phyloP scores from a whole-genome alignment of 768 basidiomycete species.

The Galerina sulciceps region DNA sequence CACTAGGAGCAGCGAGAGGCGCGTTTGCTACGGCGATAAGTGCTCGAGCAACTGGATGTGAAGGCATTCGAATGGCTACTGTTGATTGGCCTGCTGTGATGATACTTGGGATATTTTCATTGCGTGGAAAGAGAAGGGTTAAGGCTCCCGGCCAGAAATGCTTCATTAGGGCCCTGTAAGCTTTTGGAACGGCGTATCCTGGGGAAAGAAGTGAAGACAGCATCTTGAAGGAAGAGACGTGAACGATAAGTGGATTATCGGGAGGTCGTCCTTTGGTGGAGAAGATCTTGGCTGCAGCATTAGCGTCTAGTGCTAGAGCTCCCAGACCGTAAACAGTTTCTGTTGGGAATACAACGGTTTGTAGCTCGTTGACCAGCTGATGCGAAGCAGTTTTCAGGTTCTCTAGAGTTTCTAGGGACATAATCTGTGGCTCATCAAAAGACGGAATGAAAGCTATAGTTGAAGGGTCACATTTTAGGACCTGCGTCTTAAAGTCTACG shows the following conservation, averaged over 20 bases:
- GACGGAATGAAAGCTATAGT: conserved; percentile 58
- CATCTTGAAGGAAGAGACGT: conserved; percentile 88
- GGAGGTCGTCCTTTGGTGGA: conserved; percentile 88
- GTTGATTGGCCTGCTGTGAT: conserved; percentile 82
- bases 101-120: conserved; percentile 66
- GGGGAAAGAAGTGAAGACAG: conserved; percentile 74
- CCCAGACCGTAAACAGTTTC: conserved; percentile 99
- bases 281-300: conserved; percentile 79
- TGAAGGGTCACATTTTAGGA: conserved; percentile 67
- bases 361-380: conserved; percentile 49
- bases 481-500: conserved; percentile 32
- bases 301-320: conserved; percentile 71
- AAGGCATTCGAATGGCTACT: conserved; percentile 92
- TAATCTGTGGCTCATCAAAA: conserved; percentile 50
- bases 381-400: conserved; percentile 61
- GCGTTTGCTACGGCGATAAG: conserved; percentile 75
- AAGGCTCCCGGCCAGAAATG: conserved; percentile 96
- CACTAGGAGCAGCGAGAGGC: conserved; percentile 93
- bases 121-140: conserved; percentile 86
- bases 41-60: conserved; percentile 90
- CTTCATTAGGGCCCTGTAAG: conserved; percentile 77
- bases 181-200: conserved; percentile 57
- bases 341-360: conserved; percentile 89
- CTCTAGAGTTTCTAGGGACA: conserved; percentile 51
- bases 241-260: conserved; percentile 98